Evolutionary conservation across 352 stramenopile genomes (phyloP), one percentile per base, ranked within the genome.

Genomic region (Pythium diclinum): DNA sequence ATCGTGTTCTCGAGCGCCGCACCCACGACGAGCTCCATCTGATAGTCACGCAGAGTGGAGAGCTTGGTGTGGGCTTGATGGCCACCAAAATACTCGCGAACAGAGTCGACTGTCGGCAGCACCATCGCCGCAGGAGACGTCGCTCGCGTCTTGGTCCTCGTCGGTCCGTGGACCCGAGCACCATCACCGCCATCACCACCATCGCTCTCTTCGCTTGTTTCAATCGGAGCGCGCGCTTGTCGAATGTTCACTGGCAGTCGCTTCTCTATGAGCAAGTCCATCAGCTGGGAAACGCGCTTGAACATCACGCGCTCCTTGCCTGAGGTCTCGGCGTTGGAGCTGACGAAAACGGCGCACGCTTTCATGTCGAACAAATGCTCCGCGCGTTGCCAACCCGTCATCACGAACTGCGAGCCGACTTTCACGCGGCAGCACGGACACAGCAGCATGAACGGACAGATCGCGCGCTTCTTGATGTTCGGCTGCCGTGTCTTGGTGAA

Each of bases 1-100:
- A 94, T 87, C 3, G 83, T 90, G 68, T 92, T 94, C 56, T 91
- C 81, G 10, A 90, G 69, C 56, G 92, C 63, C 8, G 83, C 79
- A 30, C 78, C 89, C 2, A 94, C 34, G 30, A 76, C 76, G 3
- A 91, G 61, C 59, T 94, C 85, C 34, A 87, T 66, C 64, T 94
- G 85, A 40, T 94, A 94, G 11, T 67, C 48, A 38, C 83, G 72
- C 51, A 94, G 58, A 6, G 58, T 59, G 0, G 79, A 89, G 59
- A 91, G 76, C 16, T 58, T 71, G 13, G 23, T 55, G 6, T 83
- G 80, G 0, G 75, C 67, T 17, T 44, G 57, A 11, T 54, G n/a
- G 11, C 58, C 17, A 0, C 17, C 23, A 28, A 76, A 63, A 3
- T 53, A 33, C 38, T 56, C 44, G 1, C 64, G 64, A n/a, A 75